phyloP scores from a whole-genome alignment of 352 stramenopile genomes.

The Salisapilia sapeloensis region DNA sequence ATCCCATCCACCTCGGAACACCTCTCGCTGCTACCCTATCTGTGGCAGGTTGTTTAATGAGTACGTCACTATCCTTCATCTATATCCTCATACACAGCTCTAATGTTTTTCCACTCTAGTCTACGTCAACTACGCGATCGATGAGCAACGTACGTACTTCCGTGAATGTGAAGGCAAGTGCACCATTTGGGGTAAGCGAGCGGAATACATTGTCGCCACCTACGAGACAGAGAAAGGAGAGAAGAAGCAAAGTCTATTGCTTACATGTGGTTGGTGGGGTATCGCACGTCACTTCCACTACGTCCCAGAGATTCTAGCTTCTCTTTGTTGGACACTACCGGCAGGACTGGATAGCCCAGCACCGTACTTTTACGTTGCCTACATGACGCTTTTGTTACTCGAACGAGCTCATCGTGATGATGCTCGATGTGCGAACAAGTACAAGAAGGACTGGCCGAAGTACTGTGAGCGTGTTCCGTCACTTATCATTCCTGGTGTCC shows the following conservation, averaged over 20 bases:
- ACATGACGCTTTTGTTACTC: conserved; percentile 87
- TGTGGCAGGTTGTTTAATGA: conserved; percentile 55
- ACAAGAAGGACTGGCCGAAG: conserved; percentile 91
- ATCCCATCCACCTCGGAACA: conserved; percentile 58
- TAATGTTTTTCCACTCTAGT: conserved; percentile 20
- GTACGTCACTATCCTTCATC: conserved; percentile 13
- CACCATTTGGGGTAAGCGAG: conserved; percentile 82
- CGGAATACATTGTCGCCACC: conserved; percentile 85
- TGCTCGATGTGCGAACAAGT: conserved; percentile 89
- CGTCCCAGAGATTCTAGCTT: conserved; percentile 82
- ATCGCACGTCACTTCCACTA: conserved; percentile 92
- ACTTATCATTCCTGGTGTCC: conserved; percentile 73
- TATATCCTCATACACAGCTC: neutral
- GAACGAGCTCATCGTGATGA: conserved; percentile 93
- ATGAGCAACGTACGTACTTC: conserved; percentile 89
- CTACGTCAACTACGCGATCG: conserved; percentile 90
- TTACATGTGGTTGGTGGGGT: conserved; percentile 89
- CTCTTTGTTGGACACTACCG: conserved; percentile 62
- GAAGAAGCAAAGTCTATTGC: conserved; percentile 81
- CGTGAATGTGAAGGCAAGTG: conserved; percentile 71
- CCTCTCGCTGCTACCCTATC: conserved; percentile 31
- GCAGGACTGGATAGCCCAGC: conserved; percentile 31
- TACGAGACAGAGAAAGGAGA: conserved; percentile 85
- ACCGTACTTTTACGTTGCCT: conserved; percentile 83
- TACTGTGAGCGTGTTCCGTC: conserved; percentile 81